Base-by-base conservation (phyloP, 495 filamentous ascomycete species). In the Lophiostoma macrostomum region DNA sequence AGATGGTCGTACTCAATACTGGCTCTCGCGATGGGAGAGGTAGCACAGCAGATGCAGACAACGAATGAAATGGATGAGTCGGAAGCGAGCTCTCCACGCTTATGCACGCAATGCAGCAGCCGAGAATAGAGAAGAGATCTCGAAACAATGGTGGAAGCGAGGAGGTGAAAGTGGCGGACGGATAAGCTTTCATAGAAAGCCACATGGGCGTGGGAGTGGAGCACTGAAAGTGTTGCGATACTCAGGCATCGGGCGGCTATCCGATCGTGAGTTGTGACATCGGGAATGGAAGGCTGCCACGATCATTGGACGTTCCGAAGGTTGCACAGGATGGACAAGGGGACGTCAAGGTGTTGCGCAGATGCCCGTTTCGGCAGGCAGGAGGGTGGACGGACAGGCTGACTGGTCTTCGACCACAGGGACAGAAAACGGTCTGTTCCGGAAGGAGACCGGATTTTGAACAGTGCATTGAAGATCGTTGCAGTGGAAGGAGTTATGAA, bases 311-410 rank as follows among this genome's bases (percentile, higher is more conserved):
- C 14, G 24, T 19, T 18, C 13, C 14, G 14, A 34, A 23, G 8
- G 49, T 42, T 8, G 24, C 35, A 40, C 48, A 22, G 18, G 38
- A 3, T 40, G 8, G 10, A 24, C 25, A 10, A 38, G 41, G 37
- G 49, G 37, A 52, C 49, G 11, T 36, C 27, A 34, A 4, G 35
- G 38, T 3, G 34, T 24, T 31, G 36, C n/a, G 43, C 49, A 42
- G 16, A 12, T 38, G 8, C 46, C 23, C 46, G 14, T 40, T 42
- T 18, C 13, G 27, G 36, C 16, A 43, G 49, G 34, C 14, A 18
- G 20, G 3, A 19, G 13, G 29, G n/a, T 4, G 18, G 28, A 16
- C 16, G 14, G 5, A 18, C n/a, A n/a, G n/a, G n/a, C n/a, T n/a
- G n/a, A n/a, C n/a, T n/a, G n/a, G n/a, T n/a, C n/a, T n/a, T n/a